These are phyloP conservation scores for Quercus mongolica DNA, from an alignment of 306 rosid species.

Conservation along the genomic window DNA sequence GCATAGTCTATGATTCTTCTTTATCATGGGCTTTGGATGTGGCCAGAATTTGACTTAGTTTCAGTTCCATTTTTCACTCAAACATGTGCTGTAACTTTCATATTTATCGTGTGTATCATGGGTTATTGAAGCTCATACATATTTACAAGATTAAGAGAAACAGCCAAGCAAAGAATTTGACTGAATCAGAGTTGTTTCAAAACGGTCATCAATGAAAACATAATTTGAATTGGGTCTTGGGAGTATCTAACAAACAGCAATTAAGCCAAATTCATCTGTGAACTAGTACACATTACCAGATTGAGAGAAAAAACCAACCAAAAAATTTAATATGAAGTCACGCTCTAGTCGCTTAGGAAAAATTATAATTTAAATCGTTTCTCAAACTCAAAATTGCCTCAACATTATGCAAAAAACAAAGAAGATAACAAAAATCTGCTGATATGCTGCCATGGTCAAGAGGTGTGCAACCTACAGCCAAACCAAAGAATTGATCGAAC, in stretches of 20 bases:
- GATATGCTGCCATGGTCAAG: too few relatives aligned
- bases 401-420: not conserved
- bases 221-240: too few relatives aligned
- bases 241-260: too few relatives aligned
- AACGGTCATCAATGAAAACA: too few relatives aligned
- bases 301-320: too few relatives aligned
- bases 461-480: not conserved
- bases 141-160: not conserved
- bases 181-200: too few relatives aligned
- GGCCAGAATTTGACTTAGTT: slow-evolving; percentile 39
- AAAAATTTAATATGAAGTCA: too few relatives aligned
- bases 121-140: slow-evolving; percentile 34
- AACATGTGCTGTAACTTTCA: slow-evolving; percentile 41
- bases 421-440: not conserved
- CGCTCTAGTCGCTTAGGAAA: too few relatives aligned
- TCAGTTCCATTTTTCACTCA: slow-evolving; percentile 59
- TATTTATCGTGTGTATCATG: slow-evolving; percentile 39
- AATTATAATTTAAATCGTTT: not conserved
- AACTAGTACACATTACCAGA: too few relatives aligned
- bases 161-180: too few relatives aligned
- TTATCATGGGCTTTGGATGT: slow-evolving; percentile 54
- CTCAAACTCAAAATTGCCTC: not conserved
- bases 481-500: not conserved
- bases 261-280: too few relatives aligned
- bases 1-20: slow-evolving; percentile 48